These are phyloP conservation scores for Calonectria henricotiae DNA, from an alignment of 2,329 filamentous ascomycete genomes.

Conservation along the genomic window DNA sequence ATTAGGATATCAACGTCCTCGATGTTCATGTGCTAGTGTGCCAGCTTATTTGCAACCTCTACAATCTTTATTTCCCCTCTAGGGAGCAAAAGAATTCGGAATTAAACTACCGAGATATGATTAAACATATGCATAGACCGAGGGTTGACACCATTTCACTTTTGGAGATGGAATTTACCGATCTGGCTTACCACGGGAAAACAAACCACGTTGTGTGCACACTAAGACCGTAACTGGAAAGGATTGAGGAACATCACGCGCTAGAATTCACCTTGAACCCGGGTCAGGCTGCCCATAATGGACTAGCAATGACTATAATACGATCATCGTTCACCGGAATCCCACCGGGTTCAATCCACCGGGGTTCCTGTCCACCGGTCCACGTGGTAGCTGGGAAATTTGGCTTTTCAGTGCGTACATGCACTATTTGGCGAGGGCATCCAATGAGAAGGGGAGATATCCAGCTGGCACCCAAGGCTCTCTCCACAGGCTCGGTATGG, in stretches of 20 bases:
- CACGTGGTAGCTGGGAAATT: neutral
- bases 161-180: too few species aligned
- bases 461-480: neutral
- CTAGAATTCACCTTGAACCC: neutral
- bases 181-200: too few species aligned
- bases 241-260: neutral
- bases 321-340: neutral
- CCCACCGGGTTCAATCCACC: slow-evolving; percentile 3
- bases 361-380: neutral
- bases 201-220: too few species aligned
- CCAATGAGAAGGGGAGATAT: neutral
- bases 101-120: too few species aligned
- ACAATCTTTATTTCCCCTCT: too few species aligned
- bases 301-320: neutral
- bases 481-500: neutral
- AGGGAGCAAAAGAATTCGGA: too few species aligned
- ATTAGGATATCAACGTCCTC: too few species aligned
- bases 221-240: neutral
- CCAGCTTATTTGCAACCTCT: too few species aligned
- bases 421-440: neutral
- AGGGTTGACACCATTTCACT: too few species aligned
- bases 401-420: too few species aligned
- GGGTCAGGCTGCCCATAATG: neutral
- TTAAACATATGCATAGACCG: too few species aligned
- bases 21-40: too few species aligned